Evolutionary conservation across 495 filamentous ascomycete genomes (phyloP), one percentile per base, ranked within the genome.

Genomic region (Cercophora newfieldiana): DNA sequence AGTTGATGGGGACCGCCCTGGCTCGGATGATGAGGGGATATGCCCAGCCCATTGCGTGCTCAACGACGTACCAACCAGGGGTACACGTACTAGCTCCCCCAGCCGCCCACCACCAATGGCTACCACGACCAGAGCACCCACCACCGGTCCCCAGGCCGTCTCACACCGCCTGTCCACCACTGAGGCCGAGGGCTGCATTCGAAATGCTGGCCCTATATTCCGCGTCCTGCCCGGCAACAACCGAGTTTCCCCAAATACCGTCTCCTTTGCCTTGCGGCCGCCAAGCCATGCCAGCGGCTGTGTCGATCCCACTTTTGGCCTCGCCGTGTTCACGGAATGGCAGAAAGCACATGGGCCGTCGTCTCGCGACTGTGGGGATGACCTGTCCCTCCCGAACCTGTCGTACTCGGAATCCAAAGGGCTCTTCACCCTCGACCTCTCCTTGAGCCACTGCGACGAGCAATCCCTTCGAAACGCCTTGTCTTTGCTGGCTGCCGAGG

Each of bases 1-100:
- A 55, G 51, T 55, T 55, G 26, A 28, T 22, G 51, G 51, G 26
- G 21, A 14, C 37, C 37, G 22, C 51, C 8, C 51, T 22, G 26
- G 51, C 16, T 55, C 51, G 51, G 51, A 28, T 24, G 21, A 55
- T 55, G 51, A 55, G 51, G 51, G 51, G 51, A 55, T 55, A 26
- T 26, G 22, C 26, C 10, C 22, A 28, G 26, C 51, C 19, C 26
- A 55, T 55, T 55, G 51, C 51, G 51, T 55, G 51, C 51, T 55
- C 21, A 28, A 18, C 22, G 12, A 25, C 10, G 10, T 44, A 44
- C 37, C 37, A 44, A 44, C 37, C 37, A 44, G 37, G 37, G 37
- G 37, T 14, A 44, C 37, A 44, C 18, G 37, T 44, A 44, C 37
- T 44, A 44, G 37, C 37, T 33, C 12, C 30, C 30, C 12, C 49